These are phyloP conservation scores for Fusarium mangiferae DNA, from an alignment of 2,329 filamentous ascomycete species.

Conservation along the genomic window DNA sequence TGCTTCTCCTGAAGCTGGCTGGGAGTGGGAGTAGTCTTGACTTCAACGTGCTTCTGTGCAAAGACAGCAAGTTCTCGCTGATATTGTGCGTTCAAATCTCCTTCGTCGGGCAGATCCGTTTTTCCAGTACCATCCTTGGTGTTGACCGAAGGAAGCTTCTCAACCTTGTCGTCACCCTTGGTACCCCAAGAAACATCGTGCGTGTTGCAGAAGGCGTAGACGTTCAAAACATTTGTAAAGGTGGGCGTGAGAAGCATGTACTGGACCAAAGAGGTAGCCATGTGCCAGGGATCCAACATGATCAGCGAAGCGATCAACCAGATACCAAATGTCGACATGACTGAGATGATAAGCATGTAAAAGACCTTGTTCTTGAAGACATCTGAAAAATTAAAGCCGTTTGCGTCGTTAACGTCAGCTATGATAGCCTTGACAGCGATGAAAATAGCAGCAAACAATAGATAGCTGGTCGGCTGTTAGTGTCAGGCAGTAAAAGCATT, in stretches of 20 bases:
- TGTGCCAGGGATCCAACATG: constrained; percentile 99
- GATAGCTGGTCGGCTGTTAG: constrained; percentile 66
- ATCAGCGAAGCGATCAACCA: constrained; percentile 92
- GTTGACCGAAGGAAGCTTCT: constrained; percentile 87
- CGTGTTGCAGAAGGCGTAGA: constrained; percentile 99
- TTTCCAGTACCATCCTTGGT: constrained; percentile 91
- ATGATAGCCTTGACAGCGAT: constrained; percentile 91
- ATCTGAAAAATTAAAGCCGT: constrained; percentile 74
- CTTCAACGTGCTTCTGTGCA: constrained; percentile 76
- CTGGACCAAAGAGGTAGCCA: constrained; percentile 95
- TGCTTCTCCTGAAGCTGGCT: constrained; percentile 79
- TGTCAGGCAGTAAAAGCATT: background rate
- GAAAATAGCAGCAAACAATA: constrained; percentile 94
- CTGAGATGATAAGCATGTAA: constrained; percentile 91
- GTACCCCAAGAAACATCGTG: constrained; percentile 99
- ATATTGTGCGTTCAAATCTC: constrained; percentile 94
- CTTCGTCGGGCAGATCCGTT: constrained; percentile 94
- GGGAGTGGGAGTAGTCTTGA: constrained; percentile 69
- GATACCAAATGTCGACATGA: constrained; percentile 91
- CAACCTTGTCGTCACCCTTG: constrained; percentile 95
- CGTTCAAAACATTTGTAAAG: constrained; percentile 98
- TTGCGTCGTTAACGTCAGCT: constrained; percentile 67
- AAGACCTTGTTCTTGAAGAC: constrained; percentile 91
- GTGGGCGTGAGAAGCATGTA: constrained; percentile 95
- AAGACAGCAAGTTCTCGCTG: constrained; percentile 84